Conservation (phyloP, 257 asterid species). For the Lantana camara region DNA sequence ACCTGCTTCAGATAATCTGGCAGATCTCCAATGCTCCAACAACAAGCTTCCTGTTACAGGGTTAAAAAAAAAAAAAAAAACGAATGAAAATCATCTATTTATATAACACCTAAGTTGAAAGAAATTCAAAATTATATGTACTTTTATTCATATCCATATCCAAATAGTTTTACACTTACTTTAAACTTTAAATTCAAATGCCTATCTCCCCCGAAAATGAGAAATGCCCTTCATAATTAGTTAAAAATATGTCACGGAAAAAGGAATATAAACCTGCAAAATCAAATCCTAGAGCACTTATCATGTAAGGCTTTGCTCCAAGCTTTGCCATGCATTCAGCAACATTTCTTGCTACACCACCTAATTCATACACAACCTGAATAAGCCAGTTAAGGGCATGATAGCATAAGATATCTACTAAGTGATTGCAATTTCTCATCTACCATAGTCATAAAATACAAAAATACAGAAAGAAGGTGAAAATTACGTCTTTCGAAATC, state of each 20-base stretch:
- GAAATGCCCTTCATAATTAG: too few species aligned
- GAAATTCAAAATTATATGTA: too few species aligned
- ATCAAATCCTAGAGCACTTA: slow-evolving; percentile 87
- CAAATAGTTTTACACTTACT: too few species aligned
- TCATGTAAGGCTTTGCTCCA: slow-evolving; percentile 82
- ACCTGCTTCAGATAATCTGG: slow-evolving; percentile 78
- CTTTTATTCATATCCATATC: too few species aligned
- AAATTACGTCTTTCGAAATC: too few species aligned
- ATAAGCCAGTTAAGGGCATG: slow-evolving; percentile 18
- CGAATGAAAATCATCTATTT: too few species aligned
- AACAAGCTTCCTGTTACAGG: slow-evolving; percentile 66
- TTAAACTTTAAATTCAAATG: too few species aligned
- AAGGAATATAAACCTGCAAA: slow-evolving; percentile 64
- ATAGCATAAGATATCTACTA: background rate
- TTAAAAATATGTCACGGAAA: slow-evolving; percentile 10
- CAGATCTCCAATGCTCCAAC: slow-evolving; percentile 76
- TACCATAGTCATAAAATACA: too few species aligned
- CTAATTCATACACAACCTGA: slow-evolving; percentile 73
- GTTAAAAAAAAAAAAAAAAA: too few species aligned
- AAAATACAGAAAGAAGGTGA: too few species aligned
- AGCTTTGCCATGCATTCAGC: slow-evolving; percentile 96
- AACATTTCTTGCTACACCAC: slow-evolving; percentile 96
- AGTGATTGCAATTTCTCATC: background rate
- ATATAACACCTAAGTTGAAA: too few species aligned
- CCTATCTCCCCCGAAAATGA: too few species aligned